phyloP scores from a whole-genome alignment of 139 green algal genomes.

The Diplosphaera chodatii region DNA sequence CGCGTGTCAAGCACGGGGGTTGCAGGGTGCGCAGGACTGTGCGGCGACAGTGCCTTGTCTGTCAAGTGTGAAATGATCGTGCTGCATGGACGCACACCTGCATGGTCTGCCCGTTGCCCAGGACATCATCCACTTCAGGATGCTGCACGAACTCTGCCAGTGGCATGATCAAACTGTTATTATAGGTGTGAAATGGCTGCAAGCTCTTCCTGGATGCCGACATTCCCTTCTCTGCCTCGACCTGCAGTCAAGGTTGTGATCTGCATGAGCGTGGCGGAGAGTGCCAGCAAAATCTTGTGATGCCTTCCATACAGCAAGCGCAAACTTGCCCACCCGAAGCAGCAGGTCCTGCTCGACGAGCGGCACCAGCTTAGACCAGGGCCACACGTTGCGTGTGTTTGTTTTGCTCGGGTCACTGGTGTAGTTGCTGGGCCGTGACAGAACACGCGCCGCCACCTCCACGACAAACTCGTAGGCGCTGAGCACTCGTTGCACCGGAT shows the following conservation, averaged over 20 bases:
- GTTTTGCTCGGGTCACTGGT: conserved; percentile 32
- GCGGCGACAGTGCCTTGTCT: too few species aligned
- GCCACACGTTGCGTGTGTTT: conserved; percentile 83
- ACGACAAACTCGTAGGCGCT: conserved; percentile 86
- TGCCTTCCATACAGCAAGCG: neutral
- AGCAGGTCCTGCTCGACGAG: conserved; percentile 62
- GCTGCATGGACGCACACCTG: conserved; percentile 46
- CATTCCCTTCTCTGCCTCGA: neutral
- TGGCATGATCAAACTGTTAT: conserved; percentile 72
- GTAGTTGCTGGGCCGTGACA: conserved; percentile 10
- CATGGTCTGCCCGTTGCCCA: conserved; percentile 69
- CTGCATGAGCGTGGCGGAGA: neutral
- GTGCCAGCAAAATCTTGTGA: too few species aligned
- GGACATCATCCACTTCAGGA: conserved; percentile 57
- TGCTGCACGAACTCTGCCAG: conserved; percentile 70
- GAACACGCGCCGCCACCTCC: conserved; percentile 43
- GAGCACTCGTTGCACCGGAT: conserved; percentile 77
- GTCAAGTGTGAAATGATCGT: too few species aligned
- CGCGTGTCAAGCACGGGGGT: too few species aligned
- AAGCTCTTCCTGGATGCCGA: neutral
- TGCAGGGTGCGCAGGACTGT: too few species aligned
- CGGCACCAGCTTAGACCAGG: conserved; percentile 79
- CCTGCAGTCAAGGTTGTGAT: neutral
- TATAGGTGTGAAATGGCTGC: conserved; percentile 51
- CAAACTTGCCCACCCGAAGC: conserved; percentile 19